Percentiles rank a stretch among this genome's conserved stretches.
These are phyloP conservation scores for Aspergillus incahuasiensis DNA, from an alignment of 495 filamentous ascomycete genomes.

Conservation along the genomic window DNA sequence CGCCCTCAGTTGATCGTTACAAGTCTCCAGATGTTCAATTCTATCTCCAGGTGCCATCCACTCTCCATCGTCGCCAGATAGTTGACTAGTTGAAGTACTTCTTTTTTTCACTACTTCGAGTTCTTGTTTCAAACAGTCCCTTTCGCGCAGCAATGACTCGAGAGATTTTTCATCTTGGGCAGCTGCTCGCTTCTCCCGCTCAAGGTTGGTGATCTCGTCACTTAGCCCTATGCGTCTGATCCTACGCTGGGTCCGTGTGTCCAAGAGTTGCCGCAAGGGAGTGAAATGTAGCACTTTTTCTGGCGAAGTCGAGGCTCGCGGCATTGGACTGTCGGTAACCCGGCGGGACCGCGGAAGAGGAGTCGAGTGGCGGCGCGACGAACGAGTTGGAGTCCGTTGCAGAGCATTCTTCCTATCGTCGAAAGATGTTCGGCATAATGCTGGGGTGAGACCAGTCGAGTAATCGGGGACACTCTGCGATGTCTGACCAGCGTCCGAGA, in stretches of 20 bases:
- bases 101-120: conserved; percentile 38
- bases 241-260: conserved; percentile 65
- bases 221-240: conserved; percentile 67
- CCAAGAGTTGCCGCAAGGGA: conserved; percentile 64
- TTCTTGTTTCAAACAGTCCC: conserved; percentile 48
- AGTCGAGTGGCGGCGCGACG: conserved; percentile 34
- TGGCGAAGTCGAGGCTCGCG: conserved; percentile 21
- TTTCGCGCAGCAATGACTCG: conserved; percentile 31
- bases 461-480: conserved; percentile 23
- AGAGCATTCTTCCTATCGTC: conserved; percentile 16
- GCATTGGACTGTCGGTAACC: conserved; percentile 26
- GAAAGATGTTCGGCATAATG: conserved; percentile 56
- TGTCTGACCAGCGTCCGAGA: conserved; percentile 63
- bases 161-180: conserved; percentile 49
- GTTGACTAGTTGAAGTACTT: conserved; percentile 23
- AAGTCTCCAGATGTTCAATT: conserved; percentile 19
- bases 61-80: conserved; percentile 20
- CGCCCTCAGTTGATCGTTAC: conserved; percentile 18
- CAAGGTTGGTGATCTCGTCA: conserved; percentile 67
- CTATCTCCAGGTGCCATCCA: conserved; percentile 23
- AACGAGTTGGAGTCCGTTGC: conserved; percentile 39
- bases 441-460: conserved; percentile 66
- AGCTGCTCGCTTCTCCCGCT: conserved; percentile 49
- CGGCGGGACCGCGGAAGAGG: conserved; percentile 24
- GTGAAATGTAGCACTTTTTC: conserved; percentile 54